Percentiles rank a stretch among this genome's conserved stretches.
Evolutionary conservation across 305 asterid species (phyloP).

Genomic region (Withania somnifera): DNA sequence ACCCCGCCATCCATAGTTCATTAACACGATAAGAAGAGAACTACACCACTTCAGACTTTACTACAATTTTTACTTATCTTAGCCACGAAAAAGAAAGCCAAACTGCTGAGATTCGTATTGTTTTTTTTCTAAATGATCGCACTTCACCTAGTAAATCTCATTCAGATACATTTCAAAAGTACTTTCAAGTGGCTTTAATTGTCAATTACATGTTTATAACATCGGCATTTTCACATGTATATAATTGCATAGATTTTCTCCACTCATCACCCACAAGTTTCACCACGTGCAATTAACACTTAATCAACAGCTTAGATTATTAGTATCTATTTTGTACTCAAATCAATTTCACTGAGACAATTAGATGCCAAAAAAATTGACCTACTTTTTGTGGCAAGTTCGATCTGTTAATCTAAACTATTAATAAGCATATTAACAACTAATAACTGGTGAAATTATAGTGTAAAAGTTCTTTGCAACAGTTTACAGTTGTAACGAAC

Average conservation of each 20-base stretch:
- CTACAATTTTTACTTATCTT: not conserved
- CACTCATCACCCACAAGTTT: not conserved
- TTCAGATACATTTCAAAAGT: not conserved
- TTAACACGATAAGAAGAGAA: not conserved
- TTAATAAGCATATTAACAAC: not conserved
- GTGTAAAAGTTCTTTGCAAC: not conserved
- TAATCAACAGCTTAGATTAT: not conserved
- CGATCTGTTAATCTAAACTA: not conserved
- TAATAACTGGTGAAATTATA: not conserved
- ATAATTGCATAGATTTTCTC: not conserved
- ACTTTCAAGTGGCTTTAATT: not conserved
- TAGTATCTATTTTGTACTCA: not conserved
- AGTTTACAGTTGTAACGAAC: constrained; percentile 15
- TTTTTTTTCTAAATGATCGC: not conserved
- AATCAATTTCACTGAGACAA: not conserved
- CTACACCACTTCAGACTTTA: not conserved
- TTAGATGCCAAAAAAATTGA: not conserved
- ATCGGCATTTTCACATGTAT: not conserved
- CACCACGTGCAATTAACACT: not conserved
- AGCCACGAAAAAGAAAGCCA: not conserved
- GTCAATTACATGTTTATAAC: not conserved
- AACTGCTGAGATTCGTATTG: not conserved
- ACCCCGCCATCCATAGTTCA: not conserved
- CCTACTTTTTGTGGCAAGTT: not conserved
- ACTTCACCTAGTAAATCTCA: not conserved